These are phyloP conservation scores for Camptophora hylomeconis DNA, from an alignment of 2,329 filamentous ascomycete genomes.

Conservation along the genomic window DNA sequence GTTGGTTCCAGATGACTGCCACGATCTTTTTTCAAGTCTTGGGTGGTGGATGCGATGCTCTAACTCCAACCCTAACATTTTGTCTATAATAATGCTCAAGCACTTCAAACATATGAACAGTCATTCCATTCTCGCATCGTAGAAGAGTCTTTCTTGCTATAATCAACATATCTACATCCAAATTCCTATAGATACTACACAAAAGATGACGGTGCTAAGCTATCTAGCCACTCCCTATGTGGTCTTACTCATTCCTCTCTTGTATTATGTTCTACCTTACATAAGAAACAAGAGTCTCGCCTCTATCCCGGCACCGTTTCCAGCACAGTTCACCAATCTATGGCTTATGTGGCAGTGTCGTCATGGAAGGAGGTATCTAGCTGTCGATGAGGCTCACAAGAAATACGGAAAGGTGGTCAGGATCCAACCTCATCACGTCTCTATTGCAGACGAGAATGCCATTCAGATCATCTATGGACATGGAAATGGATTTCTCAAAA, in stretches of 20 bases:
- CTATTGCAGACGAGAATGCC: constrained; percentile 65
- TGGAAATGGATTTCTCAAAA: constrained; percentile 61
- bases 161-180: too few relatives aligned
- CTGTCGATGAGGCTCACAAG: constrained; percentile 61
- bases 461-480: constrained; percentile 69
- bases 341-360: constrained; percentile 63
- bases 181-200: too few relatives aligned
- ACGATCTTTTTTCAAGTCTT: too few relatives aligned
- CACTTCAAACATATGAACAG: too few relatives aligned
- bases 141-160: too few relatives aligned
- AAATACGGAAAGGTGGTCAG: constrained; percentile 67
- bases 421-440: constrained; percentile 74
- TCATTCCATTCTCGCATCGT: too few relatives aligned
- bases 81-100: too few relatives aligned
- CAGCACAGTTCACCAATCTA: constrained; percentile 57
- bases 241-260: constrained; percentile 36
- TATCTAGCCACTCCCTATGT: constrained; percentile 22
- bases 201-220: constrained; percentile 10
- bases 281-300: constrained; percentile 41
- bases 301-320: constrained; percentile 38
- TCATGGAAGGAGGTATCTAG: constrained; percentile 48
- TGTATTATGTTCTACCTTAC: constrained; percentile 47
- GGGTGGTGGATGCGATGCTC: too few relatives aligned
- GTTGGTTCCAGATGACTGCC: too few relatives aligned
- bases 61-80: too few relatives aligned